These are phyloP conservation scores for Neonectria sp. DNA, from an alignment of 2,329 filamentous ascomycete species.

Conservation along the genomic window DNA sequence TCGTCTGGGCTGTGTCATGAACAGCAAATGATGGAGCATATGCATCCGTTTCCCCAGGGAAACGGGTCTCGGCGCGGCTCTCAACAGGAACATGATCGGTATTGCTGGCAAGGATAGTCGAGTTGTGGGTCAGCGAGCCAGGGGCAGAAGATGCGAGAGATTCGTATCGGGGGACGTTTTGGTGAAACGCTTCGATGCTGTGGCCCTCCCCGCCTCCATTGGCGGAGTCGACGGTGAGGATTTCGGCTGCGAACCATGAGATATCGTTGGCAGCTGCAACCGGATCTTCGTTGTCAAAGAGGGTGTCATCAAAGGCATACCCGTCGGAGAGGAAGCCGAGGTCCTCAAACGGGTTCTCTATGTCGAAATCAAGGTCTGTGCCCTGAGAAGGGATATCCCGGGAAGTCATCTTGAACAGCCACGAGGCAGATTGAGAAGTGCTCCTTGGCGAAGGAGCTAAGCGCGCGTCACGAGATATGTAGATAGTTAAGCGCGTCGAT, in stretches of 20 bases:
- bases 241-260: constrained; percentile 12
- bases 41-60: neutral
- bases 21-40: neutral
- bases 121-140: constrained; percentile 1
- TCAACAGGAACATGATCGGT: neutral
- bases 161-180: neutral
- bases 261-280: neutral
- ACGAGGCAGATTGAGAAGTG: neutral
- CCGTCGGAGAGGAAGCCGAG: constrained; percentile 17
- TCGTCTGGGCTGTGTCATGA: neutral
- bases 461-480: neutral
- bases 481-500: too few relatives aligned
- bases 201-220: neutral
- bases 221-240: neutral
- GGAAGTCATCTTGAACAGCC: constrained; percentile 7
- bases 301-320: neutral
- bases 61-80: neutral
- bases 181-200: neutral
- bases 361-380: constrained; percentile 4
- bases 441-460: neutral
- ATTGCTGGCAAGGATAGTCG: neutral
- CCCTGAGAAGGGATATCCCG: neutral
- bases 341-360: constrained; percentile 8
- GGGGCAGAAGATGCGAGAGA: neutral
- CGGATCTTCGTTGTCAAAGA: neutral